Evolutionary conservation across 2,329 filamentous ascomycete species (phyloP), one percentile per base, ranked within the genome.

Genomic region (Dendrostoma leiphaemia): DNA sequence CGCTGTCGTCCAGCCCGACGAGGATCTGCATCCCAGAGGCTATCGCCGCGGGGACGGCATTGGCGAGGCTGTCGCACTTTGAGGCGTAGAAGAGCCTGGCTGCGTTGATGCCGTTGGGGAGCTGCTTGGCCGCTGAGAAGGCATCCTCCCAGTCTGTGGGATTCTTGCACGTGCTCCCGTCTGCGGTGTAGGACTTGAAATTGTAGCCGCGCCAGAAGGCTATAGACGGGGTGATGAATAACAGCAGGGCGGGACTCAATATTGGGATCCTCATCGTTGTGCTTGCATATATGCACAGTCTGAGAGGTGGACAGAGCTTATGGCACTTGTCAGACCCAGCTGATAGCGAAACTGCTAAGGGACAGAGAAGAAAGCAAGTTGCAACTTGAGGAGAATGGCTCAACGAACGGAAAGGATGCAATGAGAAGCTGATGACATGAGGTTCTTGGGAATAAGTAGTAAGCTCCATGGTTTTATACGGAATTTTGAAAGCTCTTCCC

Each of bases 31-130:
- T 95, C 63, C 90, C 81, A 64, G 90, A 89, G 62, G 80, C 81
- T 71, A 96, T 91, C 64, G 91, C 91, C 43, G 91, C 91, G 40
- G 87, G 88, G 59, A 96, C 90, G 61, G 88, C 89, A 24, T 51
- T 34, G 31, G 13, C 29, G 28, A 51, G 48, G 32, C 48, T 51
- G 40, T 51, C 15, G 29, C 48, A 51, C n/a, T 51, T 19, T 12
- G 41, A 15, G 10, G 48, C 31, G 38, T 45, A 45, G 40, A 51
- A 51, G 29, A 51, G 48, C 9, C 48, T 29, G 2, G 48, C 48
- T 7, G 48, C 48, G 40, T 51, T 51, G 40, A 51, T 51, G 10
- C 38, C 29, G n/a, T 51, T 51, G n/a, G 48, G 48, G 4, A 51
- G 45, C 31, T 48, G 29, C 31, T 19, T 21, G 38, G 21, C 38